phyloP scores from a whole-genome alignment of 139 green algal species.

The Chlorella sorokiniana region DNA sequence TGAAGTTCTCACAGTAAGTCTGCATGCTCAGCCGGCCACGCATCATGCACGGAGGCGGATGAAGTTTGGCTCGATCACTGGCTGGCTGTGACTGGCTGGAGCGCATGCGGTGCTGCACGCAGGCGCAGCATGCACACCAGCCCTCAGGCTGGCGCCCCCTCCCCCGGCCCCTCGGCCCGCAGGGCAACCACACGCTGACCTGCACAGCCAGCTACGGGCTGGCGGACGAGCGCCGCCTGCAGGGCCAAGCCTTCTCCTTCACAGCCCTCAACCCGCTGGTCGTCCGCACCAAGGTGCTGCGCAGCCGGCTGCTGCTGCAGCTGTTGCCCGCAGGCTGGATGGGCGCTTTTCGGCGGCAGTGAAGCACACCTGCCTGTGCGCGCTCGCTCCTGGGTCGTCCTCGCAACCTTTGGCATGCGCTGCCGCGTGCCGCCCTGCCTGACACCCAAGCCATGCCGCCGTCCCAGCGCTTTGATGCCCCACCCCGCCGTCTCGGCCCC shows the following conservation, averaged over 20 bases:
- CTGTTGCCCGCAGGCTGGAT: background rate
- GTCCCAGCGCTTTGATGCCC: too few species aligned
- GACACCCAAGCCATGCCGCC: background rate
- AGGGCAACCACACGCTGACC: constrained; percentile 58
- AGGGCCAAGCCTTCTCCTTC: constrained; percentile 66
- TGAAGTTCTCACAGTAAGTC: too few species aligned
- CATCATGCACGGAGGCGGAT: too few species aligned
- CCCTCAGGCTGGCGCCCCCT: too few species aligned
- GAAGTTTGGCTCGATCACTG: too few species aligned
- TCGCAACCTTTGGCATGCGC: background rate
- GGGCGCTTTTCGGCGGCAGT: background rate
- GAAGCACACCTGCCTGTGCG: background rate
- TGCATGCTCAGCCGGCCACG: too few species aligned
- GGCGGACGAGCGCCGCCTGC: constrained; percentile 57
- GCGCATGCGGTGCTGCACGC: too few species aligned
- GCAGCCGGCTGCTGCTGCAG: background rate
- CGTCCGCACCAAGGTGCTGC: constrained; percentile 52
- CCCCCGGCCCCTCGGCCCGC: background rate
- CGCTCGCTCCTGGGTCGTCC: background rate
- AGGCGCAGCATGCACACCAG: too few species aligned
- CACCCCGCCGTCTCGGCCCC: background rate
- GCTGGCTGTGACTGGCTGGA: too few species aligned
- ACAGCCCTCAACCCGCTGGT: constrained; percentile 63
- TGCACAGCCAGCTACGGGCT: constrained; percentile 53
- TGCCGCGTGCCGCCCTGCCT: background rate